phyloP scores from a whole-genome alignment of 768 basidiomycete genomes.

The Boletus sp. region DNA sequence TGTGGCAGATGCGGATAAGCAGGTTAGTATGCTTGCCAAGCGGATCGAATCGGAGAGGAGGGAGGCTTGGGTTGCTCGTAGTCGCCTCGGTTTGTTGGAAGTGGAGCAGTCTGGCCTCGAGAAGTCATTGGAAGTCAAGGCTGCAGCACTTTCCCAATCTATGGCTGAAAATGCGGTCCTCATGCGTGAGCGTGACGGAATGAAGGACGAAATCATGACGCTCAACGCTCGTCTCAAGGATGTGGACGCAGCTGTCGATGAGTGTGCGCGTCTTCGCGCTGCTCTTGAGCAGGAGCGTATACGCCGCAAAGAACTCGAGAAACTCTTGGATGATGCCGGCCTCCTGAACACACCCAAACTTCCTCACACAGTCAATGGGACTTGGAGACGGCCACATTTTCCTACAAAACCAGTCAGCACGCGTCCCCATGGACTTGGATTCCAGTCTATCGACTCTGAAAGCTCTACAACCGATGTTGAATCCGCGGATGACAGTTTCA shows the following conservation, averaged over 20 bases:
- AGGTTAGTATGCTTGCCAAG: constrained; percentile 59
- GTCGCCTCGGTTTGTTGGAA: constrained; percentile 62
- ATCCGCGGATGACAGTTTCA: constrained; percentile 42
- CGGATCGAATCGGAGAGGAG: constrained; percentile 76
- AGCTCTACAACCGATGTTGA: constrained; percentile 72
- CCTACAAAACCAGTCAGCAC: constrained; percentile 25
- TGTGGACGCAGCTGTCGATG: constrained; percentile 22
- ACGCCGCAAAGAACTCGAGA: constrained; percentile 49
- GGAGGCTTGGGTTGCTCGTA: constrained; percentile 83
- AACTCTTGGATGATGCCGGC: constrained; percentile 46
- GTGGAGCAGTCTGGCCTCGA: constrained; percentile 62
- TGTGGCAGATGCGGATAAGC: constrained; percentile 74
- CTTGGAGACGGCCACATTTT: constrained; percentile 14
- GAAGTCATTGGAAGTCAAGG: constrained; percentile 42
- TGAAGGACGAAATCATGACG: constrained; percentile 29
- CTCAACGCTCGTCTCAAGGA: constrained; percentile 34
- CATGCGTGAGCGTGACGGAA: constrained; percentile 27
- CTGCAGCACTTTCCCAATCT: constrained; percentile 29
- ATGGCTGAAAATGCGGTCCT: constrained; percentile 27
- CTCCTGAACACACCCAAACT: constrained; percentile 47
- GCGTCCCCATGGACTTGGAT: constrained; percentile 49
- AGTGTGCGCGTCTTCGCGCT: constrained; percentile 27
- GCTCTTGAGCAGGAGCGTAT: constrained; percentile 41
- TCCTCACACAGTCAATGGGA: constrained; percentile 13
- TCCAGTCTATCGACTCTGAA: constrained; percentile 61